Conservation (phyloP, 2,329 filamentous ascomycete species). For the Bipolaris bicolor region DNA sequence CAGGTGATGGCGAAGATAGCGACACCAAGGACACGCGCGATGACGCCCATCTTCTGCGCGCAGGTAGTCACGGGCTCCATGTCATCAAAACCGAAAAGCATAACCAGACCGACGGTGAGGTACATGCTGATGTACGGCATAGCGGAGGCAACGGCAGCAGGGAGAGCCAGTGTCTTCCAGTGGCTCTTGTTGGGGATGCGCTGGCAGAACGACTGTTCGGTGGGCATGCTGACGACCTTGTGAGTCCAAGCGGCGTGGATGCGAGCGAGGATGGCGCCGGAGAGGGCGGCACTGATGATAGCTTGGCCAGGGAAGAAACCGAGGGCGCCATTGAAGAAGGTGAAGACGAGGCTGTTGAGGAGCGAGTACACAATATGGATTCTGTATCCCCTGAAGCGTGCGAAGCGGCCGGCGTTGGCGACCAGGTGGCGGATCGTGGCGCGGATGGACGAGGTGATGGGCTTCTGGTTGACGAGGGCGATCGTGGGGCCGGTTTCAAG, state of each 20-base stretch:
- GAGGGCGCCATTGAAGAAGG: slow-evolving; percentile 54
- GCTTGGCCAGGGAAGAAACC: slow-evolving; percentile 53
- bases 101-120: slow-evolving; percentile 55
- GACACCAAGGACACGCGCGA: slow-evolving; percentile 52
- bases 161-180: slow-evolving; percentile 71
- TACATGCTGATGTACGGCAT: slow-evolving; percentile 61
- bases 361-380: slow-evolving; percentile 52
- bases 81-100: slow-evolving; percentile 47
- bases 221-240: slow-evolving; percentile 76
- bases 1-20: slow-evolving; percentile 54
- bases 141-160: slow-evolving; percentile 68
- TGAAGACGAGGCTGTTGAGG: slow-evolving; percentile 47
- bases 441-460: slow-evolving; percentile 67
- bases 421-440: slow-evolving; percentile 66
- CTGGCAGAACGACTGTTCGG: slow-evolving; percentile 63
- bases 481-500: slow-evolving; percentile 50
- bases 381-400: slow-evolving; percentile 72
- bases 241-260: slow-evolving; percentile 83
- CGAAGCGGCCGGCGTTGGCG: slow-evolving; percentile 66
- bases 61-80: slow-evolving; percentile 41
- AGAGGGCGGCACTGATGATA: slow-evolving; percentile 62
- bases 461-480: slow-evolving; percentile 58
- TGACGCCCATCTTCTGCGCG: slow-evolving; percentile 37
- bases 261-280: slow-evolving; percentile 68
- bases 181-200: slow-evolving; percentile 71